A percentile compares a stretch with the other conserved stretches of the same genome.
Evolutionary conservation across 73 alveolate genomes (phyloP).

Genomic region (Paramecium octaurelia): DNA sequence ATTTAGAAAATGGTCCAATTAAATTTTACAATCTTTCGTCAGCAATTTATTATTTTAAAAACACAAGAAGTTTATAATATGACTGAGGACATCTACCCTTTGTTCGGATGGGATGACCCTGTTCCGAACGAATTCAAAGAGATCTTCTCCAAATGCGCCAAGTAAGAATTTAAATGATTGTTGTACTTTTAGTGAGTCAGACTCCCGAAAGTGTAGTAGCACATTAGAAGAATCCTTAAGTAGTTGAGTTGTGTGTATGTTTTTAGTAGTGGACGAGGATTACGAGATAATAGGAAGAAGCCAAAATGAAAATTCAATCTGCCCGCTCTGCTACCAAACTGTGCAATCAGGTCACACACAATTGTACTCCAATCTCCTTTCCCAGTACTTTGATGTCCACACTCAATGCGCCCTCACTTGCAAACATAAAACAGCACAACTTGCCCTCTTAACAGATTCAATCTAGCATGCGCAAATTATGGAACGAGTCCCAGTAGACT

Average conservation of each 20-base stretch:
- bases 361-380: background rate
- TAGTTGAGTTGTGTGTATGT: background rate
- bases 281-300: constrained; percentile 28
- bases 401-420: background rate
- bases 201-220: constrained; percentile 30
- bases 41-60: background rate
- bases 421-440: background rate
- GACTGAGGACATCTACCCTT: background rate
- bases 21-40: background rate
- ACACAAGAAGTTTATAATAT: background rate
- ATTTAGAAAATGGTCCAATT: background rate
- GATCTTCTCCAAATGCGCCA: background rate
- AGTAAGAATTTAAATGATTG: background rate
- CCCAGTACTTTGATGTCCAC: background rate
- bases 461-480: background rate
- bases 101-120: constrained; percentile 30
- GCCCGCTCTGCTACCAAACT: constrained; percentile 22
- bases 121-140: constrained; percentile 40
- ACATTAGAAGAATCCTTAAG: constrained; percentile 28
- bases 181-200: background rate
- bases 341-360: background rate
- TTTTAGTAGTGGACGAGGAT: constrained; percentile 28
- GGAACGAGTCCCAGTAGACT: background rate
- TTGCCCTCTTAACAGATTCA: background rate
- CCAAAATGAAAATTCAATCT: constrained; percentile 26